These are phyloP conservation scores for Blastobotrys terrestris DNA, from an alignment of 805 yeast genomes.

Conservation along the genomic window DNA sequence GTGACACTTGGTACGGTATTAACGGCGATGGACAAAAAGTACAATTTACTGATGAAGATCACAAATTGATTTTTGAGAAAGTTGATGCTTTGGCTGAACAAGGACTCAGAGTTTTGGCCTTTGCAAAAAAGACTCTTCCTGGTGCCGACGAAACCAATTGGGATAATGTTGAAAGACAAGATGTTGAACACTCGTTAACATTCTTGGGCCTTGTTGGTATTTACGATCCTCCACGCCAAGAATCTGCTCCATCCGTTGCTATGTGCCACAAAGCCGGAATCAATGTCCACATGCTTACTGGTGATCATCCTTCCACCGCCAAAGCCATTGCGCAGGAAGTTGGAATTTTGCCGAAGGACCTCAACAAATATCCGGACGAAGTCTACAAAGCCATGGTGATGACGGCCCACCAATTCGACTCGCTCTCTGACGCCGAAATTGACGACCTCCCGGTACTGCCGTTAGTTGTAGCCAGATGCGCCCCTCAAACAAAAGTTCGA, in stretches of 20 bases:
- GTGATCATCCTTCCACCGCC: constrained; percentile 77
- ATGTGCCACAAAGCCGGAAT: constrained; percentile 70
- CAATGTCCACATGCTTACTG: constrained; percentile 75
- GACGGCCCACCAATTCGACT: constrained; percentile 70
- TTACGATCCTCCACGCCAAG: constrained; percentile 73
- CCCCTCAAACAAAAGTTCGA: constrained; percentile 75
- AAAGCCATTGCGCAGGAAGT: constrained; percentile 75
- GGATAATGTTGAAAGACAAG: constrained; percentile 29
- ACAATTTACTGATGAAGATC: constrained; percentile 38
- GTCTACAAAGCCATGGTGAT: constrained; percentile 62
- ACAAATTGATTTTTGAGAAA: constrained; percentile 41
- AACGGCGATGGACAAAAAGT: constrained; percentile 20
- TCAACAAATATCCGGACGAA: constrained; percentile 45
- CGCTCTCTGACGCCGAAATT: constrained; percentile 50
- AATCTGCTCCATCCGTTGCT: constrained; percentile 59
- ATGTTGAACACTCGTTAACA: constrained; percentile 47
- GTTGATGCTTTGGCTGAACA: constrained; percentile 55
- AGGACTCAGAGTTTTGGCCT: constrained; percentile 69
- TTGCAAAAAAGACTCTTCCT: constrained; percentile 41
- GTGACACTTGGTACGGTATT: constrained; percentile 45
- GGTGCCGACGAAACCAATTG: constrained; percentile 16
- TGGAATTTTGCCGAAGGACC: constrained; percentile 61
- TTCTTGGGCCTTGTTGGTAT: constrained; percentile 70
- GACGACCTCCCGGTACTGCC: constrained; percentile 64
- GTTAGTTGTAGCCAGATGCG: constrained; percentile 74